Evolutionary conservation across 805 yeast species (phyloP).

Genomic region (Candida boleticola): DNA sequence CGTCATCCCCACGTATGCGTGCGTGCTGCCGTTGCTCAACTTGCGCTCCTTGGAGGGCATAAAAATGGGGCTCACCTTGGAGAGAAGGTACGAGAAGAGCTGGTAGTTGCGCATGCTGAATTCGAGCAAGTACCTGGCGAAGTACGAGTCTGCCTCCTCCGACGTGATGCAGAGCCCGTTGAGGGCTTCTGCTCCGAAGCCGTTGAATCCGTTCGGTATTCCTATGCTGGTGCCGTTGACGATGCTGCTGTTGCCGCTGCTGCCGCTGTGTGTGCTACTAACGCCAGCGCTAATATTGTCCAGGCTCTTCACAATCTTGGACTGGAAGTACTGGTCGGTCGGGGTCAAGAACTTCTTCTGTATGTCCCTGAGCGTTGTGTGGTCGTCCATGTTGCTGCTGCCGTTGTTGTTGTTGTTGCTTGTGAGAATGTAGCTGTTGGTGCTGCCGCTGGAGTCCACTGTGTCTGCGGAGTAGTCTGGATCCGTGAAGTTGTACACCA

Average conservation of each 20-base stretch:
- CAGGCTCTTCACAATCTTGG: no score
- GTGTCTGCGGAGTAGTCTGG: conserved; percentile 19
- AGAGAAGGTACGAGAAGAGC: conserved; percentile 19
- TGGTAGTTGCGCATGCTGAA: conserved; percentile 16
- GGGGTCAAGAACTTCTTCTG: conserved; percentile 32
- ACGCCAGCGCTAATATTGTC: not conserved
- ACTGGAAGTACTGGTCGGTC: conserved; percentile 32
- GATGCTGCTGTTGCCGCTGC: not conserved
- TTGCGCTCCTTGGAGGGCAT: conserved; percentile 22
- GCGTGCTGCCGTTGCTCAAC: conserved; percentile 19
- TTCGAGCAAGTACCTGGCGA: conserved; percentile 15
- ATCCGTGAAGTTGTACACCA: conserved; percentile 32
- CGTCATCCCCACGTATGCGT: conserved; percentile 23
- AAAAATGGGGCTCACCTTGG: conserved; percentile 22
- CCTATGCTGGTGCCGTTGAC: not conserved
- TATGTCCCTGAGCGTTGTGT: conserved; percentile 20
- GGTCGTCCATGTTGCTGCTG: conserved; percentile 12
- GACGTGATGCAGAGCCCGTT: conserved; percentile 19
- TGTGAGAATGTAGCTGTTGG: not conserved
- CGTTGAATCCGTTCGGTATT: not conserved
- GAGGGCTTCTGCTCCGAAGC: conserved; percentile 7
- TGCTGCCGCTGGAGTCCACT: conserved; percentile 21
- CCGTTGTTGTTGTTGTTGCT: no score
- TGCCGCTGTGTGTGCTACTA: conserved; percentile 9
- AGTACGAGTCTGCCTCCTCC: conserved; percentile 5